Conservation (phyloP, 2,329 filamentous ascomycete genomes). For the Apiospora pterosperma region DNA sequence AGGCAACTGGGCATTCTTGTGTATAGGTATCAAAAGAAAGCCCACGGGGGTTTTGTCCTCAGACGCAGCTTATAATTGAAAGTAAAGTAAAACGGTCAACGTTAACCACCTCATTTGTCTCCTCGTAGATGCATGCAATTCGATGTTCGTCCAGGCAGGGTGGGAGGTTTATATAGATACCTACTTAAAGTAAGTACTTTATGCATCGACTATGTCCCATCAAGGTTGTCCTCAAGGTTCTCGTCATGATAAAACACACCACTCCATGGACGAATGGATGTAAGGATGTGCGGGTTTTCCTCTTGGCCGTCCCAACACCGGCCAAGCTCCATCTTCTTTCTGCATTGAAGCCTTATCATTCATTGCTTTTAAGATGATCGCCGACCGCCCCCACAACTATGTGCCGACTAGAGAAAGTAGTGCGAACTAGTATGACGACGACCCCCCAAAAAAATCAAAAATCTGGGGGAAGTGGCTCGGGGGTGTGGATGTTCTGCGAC, state of each 20-base stretch:
- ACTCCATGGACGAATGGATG: neutral
- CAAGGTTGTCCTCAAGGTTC: slow-evolving; percentile 1
- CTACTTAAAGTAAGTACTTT: no score
- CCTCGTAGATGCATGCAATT: neutral
- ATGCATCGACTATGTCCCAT: neutral
- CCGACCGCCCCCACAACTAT: no score
- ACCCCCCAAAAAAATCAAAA: no score
- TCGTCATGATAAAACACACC: neutral
- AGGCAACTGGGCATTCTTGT: slow-evolving; percentile 1
- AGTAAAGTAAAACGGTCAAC: neutral
- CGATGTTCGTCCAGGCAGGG: neutral
- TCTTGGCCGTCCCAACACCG: neutral
- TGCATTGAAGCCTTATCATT: neutral
- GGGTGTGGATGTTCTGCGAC: no score
- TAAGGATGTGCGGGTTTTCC: neutral
- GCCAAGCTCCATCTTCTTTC: neutral
- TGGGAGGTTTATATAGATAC: neutral
- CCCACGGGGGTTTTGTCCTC: neutral
- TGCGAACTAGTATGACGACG: no score
- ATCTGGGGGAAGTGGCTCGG: no score
- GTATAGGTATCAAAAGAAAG: neutral
- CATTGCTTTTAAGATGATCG: neutral
- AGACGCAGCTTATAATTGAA: neutral
- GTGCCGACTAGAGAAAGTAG: no score
- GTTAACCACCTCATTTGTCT: neutral